Evolutionary conservation across 768 basidiomycete species (phyloP).

Genomic region (Naganishia vaughanmartiniae): DNA sequence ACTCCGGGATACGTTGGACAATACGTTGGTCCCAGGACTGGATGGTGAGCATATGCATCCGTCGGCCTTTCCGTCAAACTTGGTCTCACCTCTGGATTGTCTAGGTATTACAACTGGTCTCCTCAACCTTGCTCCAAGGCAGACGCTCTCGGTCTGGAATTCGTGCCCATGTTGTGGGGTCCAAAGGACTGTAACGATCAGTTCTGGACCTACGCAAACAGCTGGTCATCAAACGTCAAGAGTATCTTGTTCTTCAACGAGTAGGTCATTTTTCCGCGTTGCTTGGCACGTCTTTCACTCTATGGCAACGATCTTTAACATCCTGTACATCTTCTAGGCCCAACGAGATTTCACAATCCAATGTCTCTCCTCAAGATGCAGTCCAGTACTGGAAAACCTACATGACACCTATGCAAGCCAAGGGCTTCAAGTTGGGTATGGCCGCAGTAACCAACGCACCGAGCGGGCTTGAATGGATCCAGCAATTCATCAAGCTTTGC

Average conservation of each 20-base stretch:
- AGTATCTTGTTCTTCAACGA: constrained; percentile 69
- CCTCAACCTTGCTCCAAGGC: constrained; percentile 56
- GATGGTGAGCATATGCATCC: constrained; percentile 32
- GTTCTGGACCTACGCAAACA: constrained; percentile 58
- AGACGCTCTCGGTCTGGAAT: constrained; percentile 58
- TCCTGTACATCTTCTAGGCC: constrained; percentile 59
- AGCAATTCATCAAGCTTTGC: constrained; percentile 21
- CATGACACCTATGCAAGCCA: constrained; percentile 60
- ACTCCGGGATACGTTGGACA: constrained; percentile 55
- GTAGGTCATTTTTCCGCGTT: constrained; percentile 55
- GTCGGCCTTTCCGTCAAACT: not conserved
- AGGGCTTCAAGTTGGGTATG: constrained; percentile 62
- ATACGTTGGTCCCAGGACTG: constrained; percentile 58
- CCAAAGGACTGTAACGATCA: constrained; percentile 55
- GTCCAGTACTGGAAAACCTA: constrained; percentile 63
- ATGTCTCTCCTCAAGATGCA: constrained; percentile 60
- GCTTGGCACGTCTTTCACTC: not conserved
- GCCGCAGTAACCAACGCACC: constrained; percentile 69
- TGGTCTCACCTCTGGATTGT: not conserved
- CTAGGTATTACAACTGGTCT: constrained; percentile 57
- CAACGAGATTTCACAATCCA: constrained; percentile 63
- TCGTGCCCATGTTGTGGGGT: constrained; percentile 72
- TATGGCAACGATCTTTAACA: not conserved
- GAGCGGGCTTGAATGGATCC: constrained; percentile 65
- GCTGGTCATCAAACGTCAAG: constrained; percentile 56